These are phyloP conservation scores for Fusarium cyanostomum DNA, from an alignment of 2,329 filamentous ascomycete genomes.

Conservation along the genomic window DNA sequence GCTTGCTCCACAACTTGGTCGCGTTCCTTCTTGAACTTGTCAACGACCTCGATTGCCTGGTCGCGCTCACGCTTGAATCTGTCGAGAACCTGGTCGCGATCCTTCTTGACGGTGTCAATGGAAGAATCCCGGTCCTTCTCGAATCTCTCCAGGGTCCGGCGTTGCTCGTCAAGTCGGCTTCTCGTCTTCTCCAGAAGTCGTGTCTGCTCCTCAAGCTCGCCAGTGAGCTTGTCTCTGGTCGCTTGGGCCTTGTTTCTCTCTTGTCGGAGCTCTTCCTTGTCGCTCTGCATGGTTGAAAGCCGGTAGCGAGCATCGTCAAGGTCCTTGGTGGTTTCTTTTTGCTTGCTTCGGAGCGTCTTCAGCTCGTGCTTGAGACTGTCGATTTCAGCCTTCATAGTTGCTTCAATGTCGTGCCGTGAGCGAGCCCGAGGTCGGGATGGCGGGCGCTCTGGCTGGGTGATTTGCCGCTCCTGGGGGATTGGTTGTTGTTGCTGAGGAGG, in stretches of 20 bases:
- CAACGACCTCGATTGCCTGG: constrained; percentile 25
- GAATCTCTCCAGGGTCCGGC: constrained; percentile 31
- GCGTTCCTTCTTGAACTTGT: constrained; percentile 35
- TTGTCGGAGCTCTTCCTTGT: constrained; percentile 40
- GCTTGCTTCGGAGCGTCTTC: constrained; percentile 32
- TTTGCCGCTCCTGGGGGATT: constrained; percentile 30
- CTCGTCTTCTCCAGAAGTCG: constrained; percentile 27
- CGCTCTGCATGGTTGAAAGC: constrained; percentile 37
- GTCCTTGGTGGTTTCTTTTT: constrained; percentile 36
- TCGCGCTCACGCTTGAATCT: constrained; percentile 33
- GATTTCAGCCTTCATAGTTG: constrained; percentile 32
- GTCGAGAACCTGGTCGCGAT: constrained; percentile 28
- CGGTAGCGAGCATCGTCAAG: constrained; percentile 38
- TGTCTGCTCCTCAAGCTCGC: constrained; percentile 33
- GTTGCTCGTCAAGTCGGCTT: constrained; percentile 32
- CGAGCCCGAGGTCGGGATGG: constrained; percentile 26
- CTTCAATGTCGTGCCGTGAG: constrained; percentile 36
- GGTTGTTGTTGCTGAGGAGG: constrained; percentile 9
- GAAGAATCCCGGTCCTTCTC: constrained; percentile 33
- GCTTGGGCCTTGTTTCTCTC: constrained; percentile 40
- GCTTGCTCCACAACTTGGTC: constrained; percentile 31
- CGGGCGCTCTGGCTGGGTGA: constrained; percentile 23
- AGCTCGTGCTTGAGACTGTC: constrained; percentile 38
- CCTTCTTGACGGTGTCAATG: constrained; percentile 31
- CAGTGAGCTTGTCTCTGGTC: constrained; percentile 32